Base-by-base conservation (phyloP, 192 early-diverging fungal genomes). In the Gonapodya prolifera region DNA sequence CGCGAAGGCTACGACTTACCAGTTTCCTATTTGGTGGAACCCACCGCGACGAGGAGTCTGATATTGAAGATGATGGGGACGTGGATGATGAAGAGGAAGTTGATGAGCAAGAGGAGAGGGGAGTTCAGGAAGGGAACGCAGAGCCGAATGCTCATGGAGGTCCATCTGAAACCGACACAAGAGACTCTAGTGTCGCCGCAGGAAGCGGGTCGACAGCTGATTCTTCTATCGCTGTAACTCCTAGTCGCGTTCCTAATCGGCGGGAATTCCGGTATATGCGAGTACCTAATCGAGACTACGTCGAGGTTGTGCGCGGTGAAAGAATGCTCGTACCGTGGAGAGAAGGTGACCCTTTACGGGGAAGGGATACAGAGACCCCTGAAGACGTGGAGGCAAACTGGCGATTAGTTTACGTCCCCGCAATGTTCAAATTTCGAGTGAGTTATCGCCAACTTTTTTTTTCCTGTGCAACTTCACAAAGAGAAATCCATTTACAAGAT, bases 1-100 rank as follows among this genome's bases (percentile, higher is more conserved):
- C 94, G 30, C 83, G 83, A 16, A 75, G 78, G 2, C 79, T 94
- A 33, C 89, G 95, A 0, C 80, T 99, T 73, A 89, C 91, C 0
- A 91, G 92, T 70, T 97, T 97, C 80, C 85, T 99, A 81, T 89
- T 97, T 77, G 93, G 92, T 17, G 84, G 82, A 45, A 84, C 89
- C 23, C 81, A 83, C 76, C 79, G 85, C 13, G 87, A 89, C 8
- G 95, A 98, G 79, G 95, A 97, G 81, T 91, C 45, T 16, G 45
- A 61, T 23, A 23, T 8, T 8, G 45, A 61, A 61, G 45, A 61
- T 8, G 45, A 61, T 16, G 45, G 8, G 8, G 23, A 8, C 23
- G 23, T 61, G 1, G 84, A 83, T 34, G 83, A 80, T 8, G 89
- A 88, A 29, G 79, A 80, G 30, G 85, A 85, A 0, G 45, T 61